Evolutionary conservation across 176 grass and related monocot species (phyloP), one percentile per base, ranked within the genome.

Genomic region (Phragmites australis): DNA sequence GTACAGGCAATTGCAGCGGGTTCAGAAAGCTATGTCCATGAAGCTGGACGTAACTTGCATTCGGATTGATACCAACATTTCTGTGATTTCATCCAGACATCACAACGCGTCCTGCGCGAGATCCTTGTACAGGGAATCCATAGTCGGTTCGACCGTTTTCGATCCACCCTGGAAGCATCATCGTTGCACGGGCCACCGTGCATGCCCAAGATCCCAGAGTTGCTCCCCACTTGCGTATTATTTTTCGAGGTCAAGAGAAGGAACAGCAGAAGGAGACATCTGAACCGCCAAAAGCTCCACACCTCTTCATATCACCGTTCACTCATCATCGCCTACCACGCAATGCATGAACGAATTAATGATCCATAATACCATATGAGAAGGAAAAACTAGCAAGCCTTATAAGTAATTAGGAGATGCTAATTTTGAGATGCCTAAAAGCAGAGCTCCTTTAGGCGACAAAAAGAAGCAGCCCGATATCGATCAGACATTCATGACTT

Each of bases 181-280:
- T 21, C 41, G 63, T n/a, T 66, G 37, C 56, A 73, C 12, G 58
- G 76, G 57, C 26, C 49, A n/a, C 39, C 40, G 21, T 74, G 68
- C 59, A 10, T 27, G 55, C 53, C 42, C 21, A 53, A 41, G 76
- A 80, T 86, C 73, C 52, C 34, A 61, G 54, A 41, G 15, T 21
- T 26, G 19, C 15, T 55, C 23, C 46, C 14, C 42, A 12, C 68
- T 40, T 9, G 12, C 15, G 19, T 23, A 21, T 17, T 54, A 10
- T 64, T 26, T 72, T 31, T 27, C 10, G 40, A 75, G n/a, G 61
- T 48, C 48, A 73, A 66, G 55, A 47, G 52, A 31, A 53, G n/a
- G 58, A 55, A 43, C 25, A n/a, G 14, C 34, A 27, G 16, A 57
- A 57, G 14, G 42, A 42, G 85, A 76, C 62, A 70, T 23, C 50